Evolutionary conservation across 75 land plant genomes (phyloP).

Genomic region (Gnetum montanum): DNA sequence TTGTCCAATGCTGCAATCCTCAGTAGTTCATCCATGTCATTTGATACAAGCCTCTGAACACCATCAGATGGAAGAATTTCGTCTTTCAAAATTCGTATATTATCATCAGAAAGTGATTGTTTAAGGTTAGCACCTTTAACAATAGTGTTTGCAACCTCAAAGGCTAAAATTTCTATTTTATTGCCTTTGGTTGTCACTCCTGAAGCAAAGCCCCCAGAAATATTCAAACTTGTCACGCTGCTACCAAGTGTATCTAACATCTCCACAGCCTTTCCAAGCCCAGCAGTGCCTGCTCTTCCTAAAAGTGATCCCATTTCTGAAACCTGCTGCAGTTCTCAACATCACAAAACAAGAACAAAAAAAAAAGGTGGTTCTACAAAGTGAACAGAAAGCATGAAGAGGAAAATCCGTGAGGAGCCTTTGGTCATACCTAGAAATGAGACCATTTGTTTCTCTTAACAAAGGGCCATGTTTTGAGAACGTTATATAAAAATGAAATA

Average conservation of each 20-base stretch:
- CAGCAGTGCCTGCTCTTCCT: slow-evolving; percentile 62
- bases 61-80: slow-evolving; percentile 72
- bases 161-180: slow-evolving; percentile 74
- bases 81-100: slow-evolving; percentile 52
- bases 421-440: not conserved
- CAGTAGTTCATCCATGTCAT: slow-evolving; percentile 52
- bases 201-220: slow-evolving; percentile 45
- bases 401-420: not conserved
- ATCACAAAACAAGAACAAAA: not conserved
- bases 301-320: slow-evolving; percentile 47
- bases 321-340: slow-evolving; percentile 26
- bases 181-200: slow-evolving; percentile 59
- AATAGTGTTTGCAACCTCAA: slow-evolving; percentile 97
- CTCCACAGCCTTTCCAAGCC: slow-evolving; percentile 74
- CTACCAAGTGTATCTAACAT: slow-evolving; percentile 81
- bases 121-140: slow-evolving; percentile 67
- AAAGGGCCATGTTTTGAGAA: not conserved
- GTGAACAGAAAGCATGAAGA: not conserved
- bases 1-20: slow-evolving; percentile 92
- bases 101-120: slow-evolving; percentile 74
- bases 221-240: slow-evolving; percentile 62
- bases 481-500: too few species aligned
- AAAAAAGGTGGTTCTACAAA: not conserved
- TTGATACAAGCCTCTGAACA: slow-evolving; percentile 63
- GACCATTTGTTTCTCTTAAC: not conserved